These are phyloP conservation scores for Microbotryum intermedium DNA, from an alignment of 1,284 basidiomycete species.

Conservation along the genomic window DNA sequence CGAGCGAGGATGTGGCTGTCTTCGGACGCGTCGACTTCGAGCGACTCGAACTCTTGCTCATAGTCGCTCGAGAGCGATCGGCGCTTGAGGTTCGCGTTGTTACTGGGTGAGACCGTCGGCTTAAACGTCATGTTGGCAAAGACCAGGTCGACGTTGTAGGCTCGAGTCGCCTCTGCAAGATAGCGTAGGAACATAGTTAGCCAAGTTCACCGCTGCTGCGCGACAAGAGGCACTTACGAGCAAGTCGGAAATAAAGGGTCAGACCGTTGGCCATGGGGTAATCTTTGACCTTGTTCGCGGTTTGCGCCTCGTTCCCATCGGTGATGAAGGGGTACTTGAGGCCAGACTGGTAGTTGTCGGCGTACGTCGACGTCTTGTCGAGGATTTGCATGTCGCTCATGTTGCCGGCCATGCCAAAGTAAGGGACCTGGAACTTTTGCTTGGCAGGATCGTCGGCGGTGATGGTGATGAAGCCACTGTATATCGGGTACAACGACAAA, in stretches of 20 bases:
- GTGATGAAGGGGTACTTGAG: conserved; percentile 21
- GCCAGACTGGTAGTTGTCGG: no score
- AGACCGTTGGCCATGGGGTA: conserved; percentile 1
- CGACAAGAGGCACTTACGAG: background rate
- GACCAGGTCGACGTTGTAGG: conserved; percentile 10
- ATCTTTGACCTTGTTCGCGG: background rate
- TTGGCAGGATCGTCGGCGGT: background rate
- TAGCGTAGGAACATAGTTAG: no score
- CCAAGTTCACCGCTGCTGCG: no score
- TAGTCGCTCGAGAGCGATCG: no score
- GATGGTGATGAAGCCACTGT: conserved; percentile 5
- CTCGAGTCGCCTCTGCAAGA: conserved; percentile 1
- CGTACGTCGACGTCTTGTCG: background rate
- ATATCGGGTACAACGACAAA: background rate
- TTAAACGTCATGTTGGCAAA: conserved; percentile 5
- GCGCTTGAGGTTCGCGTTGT: no score
- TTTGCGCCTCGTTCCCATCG: conserved; percentile 12
- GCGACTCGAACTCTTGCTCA: no score
- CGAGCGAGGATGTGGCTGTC: no score
- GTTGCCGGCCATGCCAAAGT: conserved; percentile 4
- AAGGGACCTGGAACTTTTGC: background rate
- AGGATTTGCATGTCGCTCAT: conserved; percentile 6
- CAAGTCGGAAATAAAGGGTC: conserved; percentile 13
- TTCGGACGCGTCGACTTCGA: no score
- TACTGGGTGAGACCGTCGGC: conserved; percentile 3